Evolutionary conservation across 148 eudicot genomes (phyloP).

Genomic region (Vaccinium darrowii): DNA sequence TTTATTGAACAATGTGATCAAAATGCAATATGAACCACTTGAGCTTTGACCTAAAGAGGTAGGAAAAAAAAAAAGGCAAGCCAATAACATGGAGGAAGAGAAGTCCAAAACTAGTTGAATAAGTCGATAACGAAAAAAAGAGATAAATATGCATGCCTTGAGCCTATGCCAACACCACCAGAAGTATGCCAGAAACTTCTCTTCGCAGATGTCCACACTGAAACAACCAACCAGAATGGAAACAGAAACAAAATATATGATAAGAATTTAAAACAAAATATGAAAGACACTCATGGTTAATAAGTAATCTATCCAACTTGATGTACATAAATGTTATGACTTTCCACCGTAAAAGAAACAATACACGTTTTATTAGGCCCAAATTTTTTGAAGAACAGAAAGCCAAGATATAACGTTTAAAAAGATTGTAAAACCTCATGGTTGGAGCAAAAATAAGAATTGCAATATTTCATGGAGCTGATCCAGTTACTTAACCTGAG

Average conservation of each 20-base stretch:
- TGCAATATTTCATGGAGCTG: not conserved
- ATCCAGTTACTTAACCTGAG: not conserved
- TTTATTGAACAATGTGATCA: not conserved
- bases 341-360: not conserved
- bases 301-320: not conserved
- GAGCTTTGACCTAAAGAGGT: not conserved
- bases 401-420: not conserved
- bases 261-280: not conserved
- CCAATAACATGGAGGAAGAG: not conserved
- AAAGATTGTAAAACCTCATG: not conserved
- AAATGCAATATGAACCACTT: not conserved
- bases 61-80: not conserved
- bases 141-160: constrained; percentile 53
- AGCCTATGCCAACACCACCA: constrained; percentile 94
- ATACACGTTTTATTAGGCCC: not conserved
- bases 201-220: constrained; percentile 72
- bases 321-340: not conserved
- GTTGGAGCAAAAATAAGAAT: not conserved
- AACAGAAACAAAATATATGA: not conserved
- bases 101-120: not conserved
- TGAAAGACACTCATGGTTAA: not conserved
- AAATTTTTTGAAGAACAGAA: not conserved
- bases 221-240: constrained; percentile 29
- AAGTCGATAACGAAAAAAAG: not conserved
- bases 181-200: constrained; percentile 84